Percentiles rank a stretch among this genome's conserved stretches.
These are phyloP conservation scores for Didymella keratinophila DNA, from an alignment of 2,329 filamentous ascomycete genomes.

Conservation along the genomic window DNA sequence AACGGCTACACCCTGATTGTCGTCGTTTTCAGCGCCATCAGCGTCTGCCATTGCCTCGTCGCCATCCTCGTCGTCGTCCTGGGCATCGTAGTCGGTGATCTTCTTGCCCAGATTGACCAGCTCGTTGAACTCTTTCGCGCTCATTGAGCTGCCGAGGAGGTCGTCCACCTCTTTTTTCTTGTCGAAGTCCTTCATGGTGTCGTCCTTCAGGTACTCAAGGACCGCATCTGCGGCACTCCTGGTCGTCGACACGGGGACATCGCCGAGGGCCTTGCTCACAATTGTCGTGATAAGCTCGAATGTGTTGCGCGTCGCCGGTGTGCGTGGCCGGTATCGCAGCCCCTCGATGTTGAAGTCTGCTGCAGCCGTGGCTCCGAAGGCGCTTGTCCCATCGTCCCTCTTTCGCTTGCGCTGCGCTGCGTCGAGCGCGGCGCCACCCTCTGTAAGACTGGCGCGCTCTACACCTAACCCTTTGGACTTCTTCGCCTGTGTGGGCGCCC, in stretches of 20 bases:
- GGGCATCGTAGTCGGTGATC: conserved; percentile 96
- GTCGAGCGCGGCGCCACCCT: conserved; percentile 83
- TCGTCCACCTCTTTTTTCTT: conserved; percentile 99
- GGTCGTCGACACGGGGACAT: conserved; percentile 90
- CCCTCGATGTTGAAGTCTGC: conserved; percentile 87
- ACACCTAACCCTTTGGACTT: conserved; percentile 73
- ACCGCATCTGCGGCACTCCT: conserved; percentile 93
- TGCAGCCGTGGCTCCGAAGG: conserved; percentile 76
- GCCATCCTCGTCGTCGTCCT: conserved; percentile 88
- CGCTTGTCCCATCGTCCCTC: conserved; percentile 69
- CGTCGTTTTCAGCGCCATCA: conserved; percentile 76
- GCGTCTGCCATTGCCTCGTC: conserved; percentile 67
- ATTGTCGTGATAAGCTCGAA: conserved; percentile 95
- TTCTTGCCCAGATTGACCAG: conserved; percentile 96
- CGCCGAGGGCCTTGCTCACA: conserved; percentile 85
- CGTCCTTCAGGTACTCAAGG: conserved; percentile 91
- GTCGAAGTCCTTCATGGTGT: conserved; percentile 94
- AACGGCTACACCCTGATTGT: conserved; percentile 94
- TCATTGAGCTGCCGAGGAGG: conserved; percentile 81
- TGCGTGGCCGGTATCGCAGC: conserved; percentile 89
- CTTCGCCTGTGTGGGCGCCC: conserved; percentile 78
- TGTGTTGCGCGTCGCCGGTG: conserved; percentile 86
- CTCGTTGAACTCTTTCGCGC: conserved; percentile 93
- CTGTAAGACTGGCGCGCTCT: conserved; percentile 76
- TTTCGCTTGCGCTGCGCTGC: conserved; percentile 89